phyloP scores from a whole-genome alignment of 495 filamentous ascomycete genomes.

The Parmelia sp. region DNA sequence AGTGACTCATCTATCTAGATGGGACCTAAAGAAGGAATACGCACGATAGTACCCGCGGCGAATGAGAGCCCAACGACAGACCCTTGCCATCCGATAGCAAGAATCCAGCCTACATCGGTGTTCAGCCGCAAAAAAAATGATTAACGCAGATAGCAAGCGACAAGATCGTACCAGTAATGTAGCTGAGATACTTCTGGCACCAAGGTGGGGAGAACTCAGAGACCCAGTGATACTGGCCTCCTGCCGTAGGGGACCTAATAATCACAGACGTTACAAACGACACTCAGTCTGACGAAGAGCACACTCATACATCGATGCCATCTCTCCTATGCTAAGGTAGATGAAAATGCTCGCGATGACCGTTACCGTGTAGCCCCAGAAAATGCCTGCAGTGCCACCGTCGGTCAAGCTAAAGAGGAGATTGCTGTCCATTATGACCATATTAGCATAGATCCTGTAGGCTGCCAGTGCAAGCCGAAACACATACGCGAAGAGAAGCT shows the following conservation, averaged over 20 bases:
- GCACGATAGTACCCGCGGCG: slow-evolving; percentile 44
- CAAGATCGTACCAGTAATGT: slow-evolving; percentile 43
- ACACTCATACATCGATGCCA: slow-evolving; percentile 48
- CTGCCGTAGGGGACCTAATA: slow-evolving; percentile 42
- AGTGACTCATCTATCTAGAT: background rate
- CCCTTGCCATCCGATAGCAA: slow-evolving; percentile 55
- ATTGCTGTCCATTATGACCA: slow-evolving; percentile 24
- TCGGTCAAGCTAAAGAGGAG: slow-evolving; percentile 43
- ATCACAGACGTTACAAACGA: background rate
- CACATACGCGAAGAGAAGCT: slow-evolving; percentile 21
- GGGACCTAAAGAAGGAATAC: background rate
- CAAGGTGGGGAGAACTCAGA: slow-evolving; percentile 50
- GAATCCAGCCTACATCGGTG: slow-evolving; percentile 47
- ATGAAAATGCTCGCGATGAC: slow-evolving; percentile 43
- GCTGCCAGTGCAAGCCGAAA: background rate
- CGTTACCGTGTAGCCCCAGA: slow-evolving; percentile 50
- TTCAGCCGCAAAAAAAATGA: background rate
- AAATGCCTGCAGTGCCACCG: slow-evolving; percentile 51
- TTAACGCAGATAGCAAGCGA: background rate
- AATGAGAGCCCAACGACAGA: slow-evolving; percentile 48
- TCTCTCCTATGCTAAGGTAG: slow-evolving; percentile 48
- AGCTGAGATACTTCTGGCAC: slow-evolving; percentile 54
- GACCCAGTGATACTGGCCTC: slow-evolving; percentile 55
- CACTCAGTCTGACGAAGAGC: background rate
- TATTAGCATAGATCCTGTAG: slow-evolving; percentile 1